Evolutionary conservation across 345 rosid species (phyloP).

Genomic region (Ailanthus altissimus): DNA sequence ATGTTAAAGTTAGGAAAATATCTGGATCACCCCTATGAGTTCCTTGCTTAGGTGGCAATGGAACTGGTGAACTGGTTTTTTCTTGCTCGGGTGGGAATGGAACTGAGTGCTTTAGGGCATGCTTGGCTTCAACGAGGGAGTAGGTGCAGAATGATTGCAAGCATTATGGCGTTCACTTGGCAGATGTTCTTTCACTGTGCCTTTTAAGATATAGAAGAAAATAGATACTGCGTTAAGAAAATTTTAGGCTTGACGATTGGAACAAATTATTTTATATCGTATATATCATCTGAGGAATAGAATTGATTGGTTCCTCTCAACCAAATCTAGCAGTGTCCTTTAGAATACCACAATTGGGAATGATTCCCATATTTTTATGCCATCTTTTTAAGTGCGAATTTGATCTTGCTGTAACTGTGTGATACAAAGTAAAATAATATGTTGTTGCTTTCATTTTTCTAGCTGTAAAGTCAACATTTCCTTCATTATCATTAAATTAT

Average conservation of each 20-base stretch:
- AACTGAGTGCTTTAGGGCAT: background rate
- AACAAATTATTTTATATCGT: background rate
- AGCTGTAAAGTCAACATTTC: background rate
- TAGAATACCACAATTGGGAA: background rate
- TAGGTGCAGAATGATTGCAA: background rate
- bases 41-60: background rate
- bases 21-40: background rate
- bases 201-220: background rate
- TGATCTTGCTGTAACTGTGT: background rate
- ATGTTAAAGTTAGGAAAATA: background rate
- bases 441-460: background rate
- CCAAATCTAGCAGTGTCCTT: background rate
- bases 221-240: background rate
- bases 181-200: background rate
- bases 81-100: background rate
- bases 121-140: background rate
- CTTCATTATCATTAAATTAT: background rate
- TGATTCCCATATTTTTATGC: background rate
- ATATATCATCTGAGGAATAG: background rate
- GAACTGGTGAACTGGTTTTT: slow-evolving; percentile 1
- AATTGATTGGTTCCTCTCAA: background rate
- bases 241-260: background rate
- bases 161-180: background rate
- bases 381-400: background rate
- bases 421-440: background rate